A percentile compares a stretch with the other conserved stretches of the same genome.
Conservation (phyloP, 2,329 filamentous ascomycete genomes). For the Boeremia lycopersici region DNA sequence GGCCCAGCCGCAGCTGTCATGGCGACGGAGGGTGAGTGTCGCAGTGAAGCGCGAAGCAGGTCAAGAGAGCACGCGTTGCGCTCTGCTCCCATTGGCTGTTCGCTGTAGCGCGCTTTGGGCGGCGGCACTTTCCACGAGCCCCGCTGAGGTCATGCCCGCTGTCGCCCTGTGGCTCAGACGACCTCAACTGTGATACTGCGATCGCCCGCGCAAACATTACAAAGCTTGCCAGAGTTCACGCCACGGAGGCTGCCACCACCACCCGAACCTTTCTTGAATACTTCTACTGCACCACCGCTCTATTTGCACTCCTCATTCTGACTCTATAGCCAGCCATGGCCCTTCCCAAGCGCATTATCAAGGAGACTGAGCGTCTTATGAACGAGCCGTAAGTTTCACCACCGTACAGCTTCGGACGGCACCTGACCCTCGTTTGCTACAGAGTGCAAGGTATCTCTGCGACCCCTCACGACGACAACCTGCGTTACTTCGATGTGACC, state of each 20-base stretch:
- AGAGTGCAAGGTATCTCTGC: constrained; percentile 97
- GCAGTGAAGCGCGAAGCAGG: constrained; percentile 11
- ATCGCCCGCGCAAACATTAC: constrained; percentile 12
- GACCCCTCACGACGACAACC: constrained; percentile 93
- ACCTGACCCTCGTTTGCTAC: constrained; percentile 17
- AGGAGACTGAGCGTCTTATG: constrained; percentile 97
- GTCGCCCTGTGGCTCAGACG: constrained; percentile 18
- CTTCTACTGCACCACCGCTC: not conserved
- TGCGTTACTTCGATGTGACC: constrained; percentile 96
- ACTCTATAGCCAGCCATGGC: constrained; percentile 54
- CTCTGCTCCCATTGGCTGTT: constrained; percentile 3
- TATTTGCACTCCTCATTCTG: not conserved
- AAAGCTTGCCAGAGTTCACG: constrained; percentile 1
- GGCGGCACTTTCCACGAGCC: constrained; percentile 16
- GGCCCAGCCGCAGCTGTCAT: constrained; percentile 35
- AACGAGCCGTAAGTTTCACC: constrained; percentile 78
- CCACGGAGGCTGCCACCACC: not conserved
- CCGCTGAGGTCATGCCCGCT: constrained; percentile 19
- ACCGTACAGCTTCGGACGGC: not conserved
- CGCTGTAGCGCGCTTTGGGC: not conserved
- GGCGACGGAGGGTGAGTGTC: constrained; percentile 16
- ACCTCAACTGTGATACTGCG: constrained; percentile 5
- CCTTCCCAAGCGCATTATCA: constrained; percentile 94
- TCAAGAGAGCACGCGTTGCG: constrained; percentile 14
- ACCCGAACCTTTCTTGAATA: not conserved